Percentiles rank a stretch among this genome's conserved stretches.
Evolutionary conservation across 2,329 filamentous ascomycete genomes (phyloP).

Genomic region (Hymenoscyphus repandus): DNA sequence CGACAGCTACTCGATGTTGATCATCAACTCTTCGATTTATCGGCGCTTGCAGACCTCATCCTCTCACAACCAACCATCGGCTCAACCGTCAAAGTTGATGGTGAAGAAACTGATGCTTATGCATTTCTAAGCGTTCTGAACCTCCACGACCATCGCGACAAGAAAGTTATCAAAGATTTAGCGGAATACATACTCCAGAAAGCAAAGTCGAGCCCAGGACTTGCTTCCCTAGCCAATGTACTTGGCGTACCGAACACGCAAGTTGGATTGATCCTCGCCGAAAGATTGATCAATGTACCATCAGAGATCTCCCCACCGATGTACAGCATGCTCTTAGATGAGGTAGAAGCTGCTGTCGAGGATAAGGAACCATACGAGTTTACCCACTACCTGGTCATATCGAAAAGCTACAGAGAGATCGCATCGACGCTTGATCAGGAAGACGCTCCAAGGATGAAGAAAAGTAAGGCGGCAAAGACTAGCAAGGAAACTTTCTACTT

Average conservation of each 20-base stretch:
- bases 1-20: slow-evolving; percentile 92
- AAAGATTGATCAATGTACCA: slow-evolving; percentile 96
- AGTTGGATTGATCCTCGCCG: slow-evolving; percentile 82
- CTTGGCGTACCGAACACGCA: slow-evolving; percentile 49
- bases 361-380: slow-evolving; percentile 92
- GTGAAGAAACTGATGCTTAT: slow-evolving; percentile 86
- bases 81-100: slow-evolving; percentile 95
- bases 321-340: slow-evolving; percentile 90
- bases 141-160: slow-evolving; percentile 70
- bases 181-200: slow-evolving; percentile 63
- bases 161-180: slow-evolving; percentile 65
- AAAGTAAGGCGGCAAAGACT: slow-evolving; percentile 62
- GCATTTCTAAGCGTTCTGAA: slow-evolving; percentile 89
- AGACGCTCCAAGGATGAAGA: slow-evolving; percentile 52
- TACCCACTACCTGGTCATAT: slow-evolving; percentile 85
- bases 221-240: slow-evolving; percentile 54
- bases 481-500: slow-evolving; percentile 74
- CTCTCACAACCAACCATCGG: slow-evolving; percentile 82
- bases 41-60: slow-evolving; percentile 78
- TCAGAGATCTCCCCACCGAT: slow-evolving; percentile 86
- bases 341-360: slow-evolving; percentile 81
- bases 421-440: slow-evolving; percentile 72
- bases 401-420: slow-evolving; percentile 88
- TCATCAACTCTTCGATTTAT: slow-evolving; percentile 79
- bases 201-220: slow-evolving; percentile 43